phyloP scores from a whole-genome alignment of 2,329 filamentous ascomycete species.

The Xylariaceae sp. region DNA sequence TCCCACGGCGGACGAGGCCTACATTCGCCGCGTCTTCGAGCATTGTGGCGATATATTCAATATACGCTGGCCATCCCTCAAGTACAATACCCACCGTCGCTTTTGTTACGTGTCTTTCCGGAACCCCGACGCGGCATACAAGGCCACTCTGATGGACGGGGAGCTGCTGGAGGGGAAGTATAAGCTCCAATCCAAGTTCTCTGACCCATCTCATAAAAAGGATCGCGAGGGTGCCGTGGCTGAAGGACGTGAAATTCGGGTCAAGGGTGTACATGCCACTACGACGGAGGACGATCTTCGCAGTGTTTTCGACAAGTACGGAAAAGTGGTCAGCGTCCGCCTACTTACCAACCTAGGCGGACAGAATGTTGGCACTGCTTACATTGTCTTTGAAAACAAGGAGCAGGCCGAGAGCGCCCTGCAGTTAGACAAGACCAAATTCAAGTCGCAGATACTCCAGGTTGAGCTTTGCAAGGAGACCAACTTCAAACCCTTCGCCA shows the following conservation, averaged over 20 bases:
- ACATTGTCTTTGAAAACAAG: constrained; percentile 75
- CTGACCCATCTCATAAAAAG: constrained; percentile 80
- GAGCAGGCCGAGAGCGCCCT: constrained; percentile 71
- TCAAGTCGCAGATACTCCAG: constrained; percentile 69
- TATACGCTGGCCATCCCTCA: constrained; percentile 88
- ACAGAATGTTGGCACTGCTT: constrained; percentile 77
- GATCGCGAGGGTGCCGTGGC: constrained; percentile 77
- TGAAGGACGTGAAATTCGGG: constrained; percentile 86
- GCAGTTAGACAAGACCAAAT: constrained; percentile 72
- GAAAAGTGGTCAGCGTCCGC: constrained; percentile 73
- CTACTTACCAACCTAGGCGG: constrained; percentile 72
- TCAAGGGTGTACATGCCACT: constrained; percentile 70
- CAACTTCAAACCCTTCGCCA: constrained; percentile 63
- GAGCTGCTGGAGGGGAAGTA: constrained; percentile 70
- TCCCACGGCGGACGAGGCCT: constrained; percentile 72
- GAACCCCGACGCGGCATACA: constrained; percentile 68
- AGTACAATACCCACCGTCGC: constrained; percentile 83
- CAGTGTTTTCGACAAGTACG: constrained; percentile 75
- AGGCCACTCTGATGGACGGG: constrained; percentile 76
- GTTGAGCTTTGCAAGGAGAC: constrained; percentile 66
- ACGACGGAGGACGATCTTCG: constrained; percentile 72
- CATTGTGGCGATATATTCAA: constrained; percentile 82
- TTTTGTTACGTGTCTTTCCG: constrained; percentile 97
- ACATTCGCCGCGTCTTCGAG: constrained; percentile 71
- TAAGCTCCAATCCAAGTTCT: constrained; percentile 79